Evolutionary conservation across 2,329 filamentous ascomycete species (phyloP), one percentile per base, ranked within the genome.

Genomic region (Calonectria pseudoreteaudii): DNA sequence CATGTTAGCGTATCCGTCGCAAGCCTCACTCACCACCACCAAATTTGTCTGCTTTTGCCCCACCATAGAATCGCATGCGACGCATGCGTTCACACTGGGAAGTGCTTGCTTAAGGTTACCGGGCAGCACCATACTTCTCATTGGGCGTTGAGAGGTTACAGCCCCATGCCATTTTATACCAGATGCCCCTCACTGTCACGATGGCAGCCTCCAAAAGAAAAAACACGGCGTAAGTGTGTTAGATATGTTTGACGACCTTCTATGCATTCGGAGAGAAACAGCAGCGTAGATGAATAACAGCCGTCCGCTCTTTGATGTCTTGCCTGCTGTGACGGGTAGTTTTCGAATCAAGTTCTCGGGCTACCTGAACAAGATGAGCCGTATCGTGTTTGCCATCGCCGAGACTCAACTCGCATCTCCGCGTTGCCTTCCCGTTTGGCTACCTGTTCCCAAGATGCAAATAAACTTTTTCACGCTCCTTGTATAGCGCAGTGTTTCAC

Each of bases 21-120:
- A 62, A 50, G 75, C 60, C 68, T 81, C 80, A 82, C 68, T 81
- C 80, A 82, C 81, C 81, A 80, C 81, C 81, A 78, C 31, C 31
- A 82, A 82, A 77, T 79, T 81, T 82, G 74, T 50, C 66, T 66
- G 73, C 77, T 81, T 82, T 81, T 82, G 80, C 79, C 80, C 78
- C 81, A 79, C 81, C 78, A 78, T 79, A 52, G 73, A 72, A 60
- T 71, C 36, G 36, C 66, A 70, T 70, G 70, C 71, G 70, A 62
- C 52, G 23, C 23, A 77, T 36, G 64, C 31, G 71, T 70, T 60
- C 56, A 62, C 56, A 23, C 36, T 62, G 56, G 26, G 56, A 41
- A 38, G 34, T 41, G 56, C 56, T 41, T 70, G 72, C 58, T 28
- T 47, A 65, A 50, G 28, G 13, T 58, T 47, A 28, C 23, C 34